Evolutionary conservation across 2,329 filamentous ascomycete genomes (phyloP).

Genomic region (Penicillium occitanis): DNA sequence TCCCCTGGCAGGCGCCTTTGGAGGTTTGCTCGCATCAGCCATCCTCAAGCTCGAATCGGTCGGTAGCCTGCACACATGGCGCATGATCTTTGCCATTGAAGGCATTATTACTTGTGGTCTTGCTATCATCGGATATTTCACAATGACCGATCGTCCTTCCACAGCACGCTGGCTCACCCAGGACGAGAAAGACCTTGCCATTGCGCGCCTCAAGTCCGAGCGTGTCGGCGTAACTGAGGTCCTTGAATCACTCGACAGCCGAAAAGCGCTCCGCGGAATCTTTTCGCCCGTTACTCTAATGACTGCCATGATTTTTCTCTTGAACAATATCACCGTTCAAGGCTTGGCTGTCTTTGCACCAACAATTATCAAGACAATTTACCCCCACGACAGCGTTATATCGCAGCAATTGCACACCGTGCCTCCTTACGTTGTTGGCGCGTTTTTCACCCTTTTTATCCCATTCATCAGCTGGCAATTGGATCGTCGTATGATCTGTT

Average conservation of each 20-base stretch:
- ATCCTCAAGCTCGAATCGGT: slow-evolving; percentile 58
- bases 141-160: slow-evolving; percentile 72
- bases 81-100: slow-evolving; percentile 60
- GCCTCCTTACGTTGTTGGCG: slow-evolving; percentile 67
- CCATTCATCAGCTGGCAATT: slow-evolving; percentile 71
- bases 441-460: slow-evolving; percentile 73
- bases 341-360: slow-evolving; percentile 74
- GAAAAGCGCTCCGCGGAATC: slow-evolving; percentile 63
- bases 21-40: slow-evolving; percentile 61
- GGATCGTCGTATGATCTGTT: slow-evolving; percentile 72
- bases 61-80: slow-evolving; percentile 57
- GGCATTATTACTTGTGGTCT: slow-evolving; percentile 63
- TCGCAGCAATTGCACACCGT: slow-evolving; percentile 61
- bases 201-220: slow-evolving; percentile 64
- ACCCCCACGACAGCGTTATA: slow-evolving; percentile 57
- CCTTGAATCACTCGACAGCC: slow-evolving; percentile 61
- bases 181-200: slow-evolving; percentile 66
- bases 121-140: slow-evolving; percentile 61
- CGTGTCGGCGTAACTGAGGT: slow-evolving; percentile 62
- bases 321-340: slow-evolving; percentile 63
- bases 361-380: slow-evolving; percentile 67
- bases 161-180: slow-evolving; percentile 68
- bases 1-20: slow-evolving; percentile 61
- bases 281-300: slow-evolving; percentile 62
- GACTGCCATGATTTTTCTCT: slow-evolving; percentile 60